phyloP scores from a whole-genome alignment of 768 basidiomycete species.

The Boletus reticulatus region DNA sequence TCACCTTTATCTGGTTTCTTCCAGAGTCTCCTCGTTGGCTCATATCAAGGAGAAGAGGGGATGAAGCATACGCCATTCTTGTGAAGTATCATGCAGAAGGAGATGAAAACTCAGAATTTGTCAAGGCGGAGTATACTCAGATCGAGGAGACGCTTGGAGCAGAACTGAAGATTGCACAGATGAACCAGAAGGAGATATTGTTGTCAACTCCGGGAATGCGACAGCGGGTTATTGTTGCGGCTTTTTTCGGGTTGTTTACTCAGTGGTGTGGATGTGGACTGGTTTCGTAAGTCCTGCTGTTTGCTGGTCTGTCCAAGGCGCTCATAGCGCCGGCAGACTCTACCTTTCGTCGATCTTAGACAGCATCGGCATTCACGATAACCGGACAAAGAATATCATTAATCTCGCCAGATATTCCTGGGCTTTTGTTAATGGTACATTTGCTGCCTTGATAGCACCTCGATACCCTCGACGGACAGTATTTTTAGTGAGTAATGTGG shows the following conservation, averaged over 20 bases:
- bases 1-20: slow-evolving; percentile 50
- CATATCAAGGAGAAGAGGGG: slow-evolving; percentile 49
- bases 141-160: slow-evolving; percentile 52
- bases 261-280: slow-evolving; percentile 10
- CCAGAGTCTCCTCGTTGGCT: slow-evolving; percentile 67
- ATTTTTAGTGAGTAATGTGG: slow-evolving; percentile 5
- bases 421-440: neutral
- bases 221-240: slow-evolving; percentile 4
- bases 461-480: slow-evolving; percentile 9
- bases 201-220: slow-evolving; percentile 15
- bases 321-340: neutral
- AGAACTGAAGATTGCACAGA: slow-evolving; percentile 2
- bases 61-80: slow-evolving; percentile 47
- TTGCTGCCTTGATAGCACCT: slow-evolving; percentile 1
- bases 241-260: slow-evolving; percentile 3
- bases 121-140: slow-evolving; percentile 54
- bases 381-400: slow-evolving; percentile 12
- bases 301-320: neutral
- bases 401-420: neutral
- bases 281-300: neutral
- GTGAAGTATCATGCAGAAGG: slow-evolving; percentile 62
- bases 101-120: slow-evolving; percentile 47
- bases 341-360: slow-evolving; percentile 9
- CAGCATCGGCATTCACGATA: slow-evolving; percentile 11
- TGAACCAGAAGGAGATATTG: neutral